These are phyloP conservation scores for Gossypium davidsonii DNA, from an alignment of 441 rosid genomes.

Conservation along the genomic window DNA sequence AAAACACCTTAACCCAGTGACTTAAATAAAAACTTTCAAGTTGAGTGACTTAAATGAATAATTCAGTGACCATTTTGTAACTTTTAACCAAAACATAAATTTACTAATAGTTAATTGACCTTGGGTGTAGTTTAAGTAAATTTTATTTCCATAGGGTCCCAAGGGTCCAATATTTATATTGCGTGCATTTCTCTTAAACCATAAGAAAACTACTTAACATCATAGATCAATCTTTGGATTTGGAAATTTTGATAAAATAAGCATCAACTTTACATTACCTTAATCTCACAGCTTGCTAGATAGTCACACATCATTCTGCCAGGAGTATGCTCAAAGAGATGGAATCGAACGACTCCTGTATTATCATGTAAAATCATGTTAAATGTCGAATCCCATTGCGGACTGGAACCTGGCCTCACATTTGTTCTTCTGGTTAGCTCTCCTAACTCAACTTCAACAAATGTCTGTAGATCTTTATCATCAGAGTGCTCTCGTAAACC, in stretches of 20 bases:
- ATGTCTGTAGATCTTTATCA: slow-evolving; percentile 58
- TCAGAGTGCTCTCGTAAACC: slow-evolving; percentile 31
- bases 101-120: no score
- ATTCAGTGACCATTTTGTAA: no score
- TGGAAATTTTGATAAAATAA: slow-evolving; percentile 6
- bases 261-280: slow-evolving; percentile 37
- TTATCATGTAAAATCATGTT: slow-evolving; percentile 86
- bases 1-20: no score
- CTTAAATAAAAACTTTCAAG: no score
- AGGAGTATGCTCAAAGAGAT: slow-evolving; percentile 64
- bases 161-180: background rate
- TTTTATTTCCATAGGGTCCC: background rate
- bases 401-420: slow-evolving; percentile 54
- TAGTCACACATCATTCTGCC: slow-evolving; percentile 56
- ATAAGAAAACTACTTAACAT: slow-evolving; percentile 1
- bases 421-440: slow-evolving; percentile 70
- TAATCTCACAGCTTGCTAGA: slow-evolving; percentile 77
- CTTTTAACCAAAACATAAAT: no score
- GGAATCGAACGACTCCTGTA: slow-evolving; percentile 60
- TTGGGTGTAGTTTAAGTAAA: background rate
- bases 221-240: background rate
- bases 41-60: no score
- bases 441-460: slow-evolving; percentile 86
- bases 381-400: slow-evolving; percentile 73
- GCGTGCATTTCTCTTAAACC: background rate